phyloP scores from a whole-genome alignment of 1,284 basidiomycete species.

The Ustilago trichophora region DNA sequence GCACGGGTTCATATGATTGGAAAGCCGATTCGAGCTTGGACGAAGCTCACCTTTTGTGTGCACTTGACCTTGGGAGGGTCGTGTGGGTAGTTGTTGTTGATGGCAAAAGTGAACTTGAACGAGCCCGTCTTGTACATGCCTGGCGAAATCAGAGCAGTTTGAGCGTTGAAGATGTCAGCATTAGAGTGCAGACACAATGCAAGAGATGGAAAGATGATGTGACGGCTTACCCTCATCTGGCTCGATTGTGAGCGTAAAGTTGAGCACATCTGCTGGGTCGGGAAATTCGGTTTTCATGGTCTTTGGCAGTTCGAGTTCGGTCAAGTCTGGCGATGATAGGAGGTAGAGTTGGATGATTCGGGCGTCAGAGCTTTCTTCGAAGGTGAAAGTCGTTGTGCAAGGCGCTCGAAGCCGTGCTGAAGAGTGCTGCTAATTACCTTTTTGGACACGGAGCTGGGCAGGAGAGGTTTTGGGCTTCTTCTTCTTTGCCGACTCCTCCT shows the following conservation, averaged over 20 bases:
- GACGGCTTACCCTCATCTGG: conserved; percentile 89
- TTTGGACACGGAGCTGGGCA: conserved; percentile 97
- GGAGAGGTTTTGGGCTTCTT: conserved; percentile 81
- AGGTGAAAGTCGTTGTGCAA: no score
- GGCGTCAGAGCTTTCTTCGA: no score
- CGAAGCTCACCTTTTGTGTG: conserved; percentile 80
- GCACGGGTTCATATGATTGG: no score
- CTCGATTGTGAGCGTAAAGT: conserved; percentile 92
- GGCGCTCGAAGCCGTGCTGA: no score
- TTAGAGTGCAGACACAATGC: no score
- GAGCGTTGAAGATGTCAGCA: no score
- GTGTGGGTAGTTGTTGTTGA: conserved; percentile 98
- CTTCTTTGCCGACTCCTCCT: conserved; percentile 61
- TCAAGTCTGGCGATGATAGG: conserved; percentile 76
- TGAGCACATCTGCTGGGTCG: conserved; percentile 89
- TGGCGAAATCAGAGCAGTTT: no score
- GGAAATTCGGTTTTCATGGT: conserved; percentile 96
- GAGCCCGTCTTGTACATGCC: conserved; percentile 97
- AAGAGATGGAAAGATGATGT: no score
- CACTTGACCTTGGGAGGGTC: conserved; percentile 99
- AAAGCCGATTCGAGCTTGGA: no score
- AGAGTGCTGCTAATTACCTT: conserved; percentile 73
- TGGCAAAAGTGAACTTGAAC: conserved; percentile 91
- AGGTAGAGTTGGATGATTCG: no score
- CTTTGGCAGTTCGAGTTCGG: conserved; percentile 91